phyloP scores from a whole-genome alignment of 2,329 filamentous ascomycete species.

The Arthrobotrys sinensis region DNA sequence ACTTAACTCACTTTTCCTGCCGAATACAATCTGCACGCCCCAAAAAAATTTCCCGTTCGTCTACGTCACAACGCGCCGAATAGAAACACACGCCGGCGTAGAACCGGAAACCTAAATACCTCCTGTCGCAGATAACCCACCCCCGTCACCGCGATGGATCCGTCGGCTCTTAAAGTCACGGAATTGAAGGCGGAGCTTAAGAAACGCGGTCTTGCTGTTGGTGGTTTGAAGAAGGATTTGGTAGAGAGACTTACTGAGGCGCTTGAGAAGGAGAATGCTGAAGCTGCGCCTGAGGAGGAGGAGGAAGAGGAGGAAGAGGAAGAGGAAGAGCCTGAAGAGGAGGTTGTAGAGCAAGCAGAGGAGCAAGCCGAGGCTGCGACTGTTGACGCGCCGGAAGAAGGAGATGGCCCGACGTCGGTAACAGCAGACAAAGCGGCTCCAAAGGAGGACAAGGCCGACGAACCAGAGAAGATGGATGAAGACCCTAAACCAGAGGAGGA shows the following conservation, averaged over 20 bases:
- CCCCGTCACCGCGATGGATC: conserved; percentile 58
- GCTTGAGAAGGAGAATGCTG: conserved; percentile 66
- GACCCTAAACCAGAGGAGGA: conserved; percentile 18
- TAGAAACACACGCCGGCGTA: no score
- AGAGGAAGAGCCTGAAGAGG: conserved; percentile 41
- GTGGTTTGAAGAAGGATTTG: conserved; percentile 80
- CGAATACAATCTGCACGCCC: no score
- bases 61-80: conserved; percentile 41
- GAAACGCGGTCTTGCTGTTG: conserved; percentile 77
- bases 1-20: neutral
- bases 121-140: neutral
- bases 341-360: conserved; percentile 19
- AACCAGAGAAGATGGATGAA: conserved; percentile 38
- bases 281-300: conserved; percentile 65
- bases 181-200: conserved; percentile 84
- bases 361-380: conserved; percentile 8
- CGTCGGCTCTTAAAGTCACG: conserved; percentile 75
- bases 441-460: conserved; percentile 6
- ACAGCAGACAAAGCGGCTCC: conserved; percentile 32
- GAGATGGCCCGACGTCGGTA: conserved; percentile 18
- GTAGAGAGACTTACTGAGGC: conserved; percentile 75
- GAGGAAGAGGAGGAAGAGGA: conserved; percentile 56
- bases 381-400: conserved; percentile 30
- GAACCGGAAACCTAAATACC: no score
- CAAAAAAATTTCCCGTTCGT: conserved; percentile 24